A percentile compares a stretch with the other conserved stretches of the same genome.
Conservation (phyloP, 2,329 filamentous ascomycete species). For the Raffaelea albimanens region DNA sequence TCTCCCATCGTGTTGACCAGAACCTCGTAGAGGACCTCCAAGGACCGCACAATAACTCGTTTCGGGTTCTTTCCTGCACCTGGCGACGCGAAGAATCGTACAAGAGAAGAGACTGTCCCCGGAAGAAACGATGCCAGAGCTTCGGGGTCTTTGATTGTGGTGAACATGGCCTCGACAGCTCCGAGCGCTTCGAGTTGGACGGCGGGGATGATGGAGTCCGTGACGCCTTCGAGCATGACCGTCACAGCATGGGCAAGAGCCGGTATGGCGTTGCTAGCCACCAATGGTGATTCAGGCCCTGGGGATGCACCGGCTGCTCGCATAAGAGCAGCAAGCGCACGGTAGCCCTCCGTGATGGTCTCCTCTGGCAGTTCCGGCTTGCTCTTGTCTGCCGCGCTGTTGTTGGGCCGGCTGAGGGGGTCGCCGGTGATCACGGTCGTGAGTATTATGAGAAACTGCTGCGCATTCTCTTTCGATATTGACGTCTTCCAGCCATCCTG, state of each 20-base stretch:
- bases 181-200: slow-evolving; percentile 62
- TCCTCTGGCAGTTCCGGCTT: slow-evolving; percentile 56
- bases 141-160: slow-evolving; percentile 59
- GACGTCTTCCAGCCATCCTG: slow-evolving; percentile 67
- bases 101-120: slow-evolving; percentile 73
- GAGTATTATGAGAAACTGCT: slow-evolving; percentile 77
- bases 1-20: slow-evolving; percentile 49
- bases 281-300: slow-evolving; percentile 28
- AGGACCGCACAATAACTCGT: slow-evolving; percentile 52
- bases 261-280: slow-evolving; percentile 56
- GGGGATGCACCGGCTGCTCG: slow-evolving; percentile 35
- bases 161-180: slow-evolving; percentile 53
- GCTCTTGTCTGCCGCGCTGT: slow-evolving; percentile 21
- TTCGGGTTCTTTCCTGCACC: slow-evolving; percentile 44
- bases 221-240: slow-evolving; percentile 66
- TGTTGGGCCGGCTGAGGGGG: slow-evolving; percentile 26
- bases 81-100: slow-evolving; percentile 63
- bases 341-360: slow-evolving; percentile 60
- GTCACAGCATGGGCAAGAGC: slow-evolving; percentile 76
- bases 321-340: slow-evolving; percentile 59
- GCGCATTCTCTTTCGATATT: slow-evolving; percentile 62
- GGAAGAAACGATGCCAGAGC: slow-evolving; percentile 79
- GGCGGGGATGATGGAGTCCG: slow-evolving; percentile 51
- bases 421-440: slow-evolving; percentile 71
- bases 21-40: slow-evolving; percentile 48